Percentiles rank a stretch among this genome's conserved stretches.
Evolutionary conservation across 148 eudicot species (phyloP).

Genomic region (Rhododendron vialii): DNA sequence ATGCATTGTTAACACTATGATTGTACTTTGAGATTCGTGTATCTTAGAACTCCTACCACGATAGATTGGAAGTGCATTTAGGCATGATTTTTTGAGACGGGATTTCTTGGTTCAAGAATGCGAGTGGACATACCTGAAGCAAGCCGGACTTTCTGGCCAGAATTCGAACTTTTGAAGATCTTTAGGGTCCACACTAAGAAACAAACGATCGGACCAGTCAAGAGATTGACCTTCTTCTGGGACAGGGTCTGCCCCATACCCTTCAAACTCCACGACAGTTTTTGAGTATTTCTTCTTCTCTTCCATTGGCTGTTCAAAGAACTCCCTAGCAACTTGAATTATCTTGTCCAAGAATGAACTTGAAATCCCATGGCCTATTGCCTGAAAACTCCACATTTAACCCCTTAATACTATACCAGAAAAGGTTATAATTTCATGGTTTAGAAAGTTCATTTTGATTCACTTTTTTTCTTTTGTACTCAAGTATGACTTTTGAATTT

Average conservation of each 20-base stretch:
- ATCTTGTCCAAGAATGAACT: slow-evolving; percentile 31
- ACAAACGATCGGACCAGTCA: slow-evolving; percentile 50
- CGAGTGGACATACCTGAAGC: slow-evolving; percentile 27
- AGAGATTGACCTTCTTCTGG: slow-evolving; percentile 42
- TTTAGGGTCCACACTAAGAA: slow-evolving; percentile 31
- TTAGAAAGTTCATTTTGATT: background rate
- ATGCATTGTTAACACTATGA: background rate
- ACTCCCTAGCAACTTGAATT: slow-evolving; percentile 25
- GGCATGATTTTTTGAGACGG: background rate
- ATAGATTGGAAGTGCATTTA: background rate
- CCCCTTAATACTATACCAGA: background rate
- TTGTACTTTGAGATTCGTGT: background rate
- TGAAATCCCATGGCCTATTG: slow-evolving; percentile 43
- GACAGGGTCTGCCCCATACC: slow-evolving; percentile 50
- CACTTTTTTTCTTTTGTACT: background rate
- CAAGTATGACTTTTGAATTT: background rate
- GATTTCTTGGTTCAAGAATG: background rate
- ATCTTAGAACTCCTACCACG: background rate
- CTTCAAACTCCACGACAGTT: slow-evolving; percentile 28
- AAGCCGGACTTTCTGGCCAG: slow-evolving; percentile 39
- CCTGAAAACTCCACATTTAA: slow-evolving; percentile 18
- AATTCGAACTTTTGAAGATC: slow-evolving; percentile 24
- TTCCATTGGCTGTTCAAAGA: slow-evolving; percentile 43
- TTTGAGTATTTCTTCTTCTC: slow-evolving; percentile 40
- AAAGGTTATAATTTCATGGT: background rate